Base-by-base conservation (phyloP, 2,329 filamentous ascomycete species). In the Botrytis porri region DNA sequence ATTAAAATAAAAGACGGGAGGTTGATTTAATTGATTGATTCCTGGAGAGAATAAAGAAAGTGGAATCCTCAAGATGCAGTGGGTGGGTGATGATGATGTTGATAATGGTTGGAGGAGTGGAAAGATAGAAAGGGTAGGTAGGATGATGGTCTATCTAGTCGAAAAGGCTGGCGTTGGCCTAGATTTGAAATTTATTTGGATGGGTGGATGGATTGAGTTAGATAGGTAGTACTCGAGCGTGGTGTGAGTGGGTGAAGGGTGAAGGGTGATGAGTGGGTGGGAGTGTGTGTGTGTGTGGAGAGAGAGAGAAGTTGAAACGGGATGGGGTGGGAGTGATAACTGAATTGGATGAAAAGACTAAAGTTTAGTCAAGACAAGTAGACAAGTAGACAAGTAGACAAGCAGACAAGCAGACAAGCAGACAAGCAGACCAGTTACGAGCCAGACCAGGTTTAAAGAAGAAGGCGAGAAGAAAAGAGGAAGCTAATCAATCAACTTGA, bases 141-240 rank as follows among this genome's bases (percentile, higher is more conserved):
- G 48, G 48, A 51, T 51, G 59, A 29, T 54, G 12, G 51, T 16
- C 51, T 29, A 16, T 39, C 32, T 60, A 6, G 59, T 60, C 59
- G 35, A 37, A 60, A 60, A 37, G 59, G 32, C 59, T 60, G 59
- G 59, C 59, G 59, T n/a, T 61, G 59, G 59, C 59, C 59, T 61
- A 61, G 59, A 61, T 37, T 39, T 35, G 22, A 39, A 16, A 29
- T 54, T 61, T n/a, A 39, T 18, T 16, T 37, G 32, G 7, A 39
- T 61, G 59, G 59, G 59, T 61, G 59, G 32, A 20, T 61, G 1
- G 51, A n/a, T 54, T 51, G 25, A 6, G 48, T n/a, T 51, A 51
- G 48, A 51, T 51, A 48, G 8, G 45, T 9, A n/a, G n/a, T n/a
- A n/a, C n/a, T n/a, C n/a, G n/a, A n/a, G n/a, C n/a, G n/a, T n/a